A percentile compares a stretch with the other conserved stretches of the same genome.
phyloP scores from a whole-genome alignment of 208 protist genomes.

The Trypanosoma lewisi region DNA sequence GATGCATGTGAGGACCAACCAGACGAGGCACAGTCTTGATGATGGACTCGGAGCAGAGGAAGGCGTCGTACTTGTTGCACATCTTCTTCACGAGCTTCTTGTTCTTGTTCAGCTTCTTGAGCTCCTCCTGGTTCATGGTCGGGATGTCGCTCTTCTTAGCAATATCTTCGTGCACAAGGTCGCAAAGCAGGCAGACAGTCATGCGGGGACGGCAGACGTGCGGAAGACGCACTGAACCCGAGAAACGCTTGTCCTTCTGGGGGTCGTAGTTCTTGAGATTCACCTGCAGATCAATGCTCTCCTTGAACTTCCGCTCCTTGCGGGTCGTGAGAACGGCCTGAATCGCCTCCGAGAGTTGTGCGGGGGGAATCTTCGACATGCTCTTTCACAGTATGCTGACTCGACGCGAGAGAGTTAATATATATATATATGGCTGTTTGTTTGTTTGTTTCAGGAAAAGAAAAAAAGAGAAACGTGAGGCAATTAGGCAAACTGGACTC shows the following conservation, averaged over 20 bases:
- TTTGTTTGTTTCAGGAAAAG: neutral
- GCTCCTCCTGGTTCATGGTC: slow-evolving; percentile 96
- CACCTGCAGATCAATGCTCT: slow-evolving; percentile 99
- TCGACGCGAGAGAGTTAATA: neutral
- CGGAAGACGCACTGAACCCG: slow-evolving; percentile 94
- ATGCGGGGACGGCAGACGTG: slow-evolving; percentile 92
- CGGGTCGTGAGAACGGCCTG: slow-evolving; percentile 66
- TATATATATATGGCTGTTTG: slow-evolving; percentile 11
- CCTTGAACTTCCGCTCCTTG: slow-evolving; percentile 95
- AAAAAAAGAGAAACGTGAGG: neutral
- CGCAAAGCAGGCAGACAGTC: slow-evolving; percentile 97
- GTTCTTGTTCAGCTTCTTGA: slow-evolving; percentile 99
- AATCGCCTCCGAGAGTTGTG: slow-evolving; percentile 80
- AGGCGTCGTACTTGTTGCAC: slow-evolving; percentile 98
- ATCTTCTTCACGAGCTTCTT: slow-evolving; percentile 99
- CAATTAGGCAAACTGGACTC: slow-evolving; percentile 26
- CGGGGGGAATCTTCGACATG: slow-evolving; percentile 90
- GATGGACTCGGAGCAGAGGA: slow-evolving; percentile 96
- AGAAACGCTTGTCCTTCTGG: slow-evolving; percentile 99
- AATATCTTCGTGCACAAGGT: slow-evolving; percentile 95
- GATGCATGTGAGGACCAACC: slow-evolving; percentile 98
- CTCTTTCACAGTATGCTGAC: neutral
- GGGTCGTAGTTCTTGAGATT: slow-evolving; percentile 99
- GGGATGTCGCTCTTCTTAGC: slow-evolving; percentile 90
- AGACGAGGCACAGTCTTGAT: slow-evolving; percentile 96